These are phyloP conservation scores for Thinopyrum obtusiflorum DNA, from an alignment of 202 grass and related monocot genomes.

Conservation along the genomic window DNA sequence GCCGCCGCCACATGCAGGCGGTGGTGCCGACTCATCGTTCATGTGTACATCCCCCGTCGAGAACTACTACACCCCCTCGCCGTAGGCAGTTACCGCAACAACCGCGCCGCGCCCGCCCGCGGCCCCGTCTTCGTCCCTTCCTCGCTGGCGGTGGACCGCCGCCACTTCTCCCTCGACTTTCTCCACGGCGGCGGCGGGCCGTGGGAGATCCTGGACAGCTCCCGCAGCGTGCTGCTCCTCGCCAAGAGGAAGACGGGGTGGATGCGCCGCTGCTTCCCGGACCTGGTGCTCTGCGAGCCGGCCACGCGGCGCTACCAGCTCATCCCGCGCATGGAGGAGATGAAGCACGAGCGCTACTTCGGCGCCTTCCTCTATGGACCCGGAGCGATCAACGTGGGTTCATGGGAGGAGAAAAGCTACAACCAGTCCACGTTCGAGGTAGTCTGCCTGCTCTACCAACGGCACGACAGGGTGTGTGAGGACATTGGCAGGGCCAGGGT, in stretches of 20 bases:
- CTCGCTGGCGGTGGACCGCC: background rate
- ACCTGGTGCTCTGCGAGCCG: conserved; percentile 2
- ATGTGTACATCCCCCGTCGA: background rate
- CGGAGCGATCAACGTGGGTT: too few relatives aligned
- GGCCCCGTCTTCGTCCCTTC: background rate
- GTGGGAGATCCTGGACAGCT: background rate
- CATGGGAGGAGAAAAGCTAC: too few relatives aligned
- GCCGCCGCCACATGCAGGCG: conserved; percentile 16
- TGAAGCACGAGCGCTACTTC: background rate
- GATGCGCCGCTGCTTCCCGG: background rate
- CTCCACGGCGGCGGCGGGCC: background rate
- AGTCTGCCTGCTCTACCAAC: background rate
- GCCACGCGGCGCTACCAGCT: background rate
- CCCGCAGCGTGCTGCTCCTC: background rate
- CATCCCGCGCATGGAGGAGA: background rate
- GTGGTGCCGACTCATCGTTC: conserved; percentile 3
- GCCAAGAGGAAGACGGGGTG: background rate
- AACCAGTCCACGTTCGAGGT: background rate
- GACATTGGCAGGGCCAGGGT: background rate
- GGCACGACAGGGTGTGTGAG: background rate
- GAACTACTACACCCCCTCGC: background rate
- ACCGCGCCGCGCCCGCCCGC: background rate
- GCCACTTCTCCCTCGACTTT: background rate
- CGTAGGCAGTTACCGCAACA: conserved; percentile 16
- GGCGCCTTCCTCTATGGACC: background rate